A percentile compares a stretch with the other conserved stretches of the same genome.
These are phyloP conservation scores for Articulospora tetracladia DNA, from an alignment of 495 filamentous ascomycete genomes.

Conservation along the genomic window DNA sequence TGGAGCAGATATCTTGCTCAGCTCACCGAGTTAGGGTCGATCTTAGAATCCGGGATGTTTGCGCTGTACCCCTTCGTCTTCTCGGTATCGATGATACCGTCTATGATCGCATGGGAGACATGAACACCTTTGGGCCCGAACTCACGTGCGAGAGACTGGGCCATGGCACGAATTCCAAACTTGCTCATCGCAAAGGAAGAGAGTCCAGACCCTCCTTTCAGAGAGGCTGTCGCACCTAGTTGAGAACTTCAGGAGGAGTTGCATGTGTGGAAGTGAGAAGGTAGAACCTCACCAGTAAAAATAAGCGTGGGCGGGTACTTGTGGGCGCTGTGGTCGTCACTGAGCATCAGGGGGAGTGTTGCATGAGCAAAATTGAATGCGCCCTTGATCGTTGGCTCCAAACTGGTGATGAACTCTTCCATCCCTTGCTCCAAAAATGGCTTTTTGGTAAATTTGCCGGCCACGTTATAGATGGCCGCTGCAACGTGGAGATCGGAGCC, in stretches of 20 bases:
- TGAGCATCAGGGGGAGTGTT: too few relatives aligned
- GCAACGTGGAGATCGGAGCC: neutral
- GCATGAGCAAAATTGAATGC: too few relatives aligned
- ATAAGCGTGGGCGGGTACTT: too few relatives aligned
- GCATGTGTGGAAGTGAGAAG: too few relatives aligned
- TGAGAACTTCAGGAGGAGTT: too few relatives aligned
- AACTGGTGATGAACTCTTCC: constrained; percentile 4
- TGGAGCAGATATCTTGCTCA: neutral
- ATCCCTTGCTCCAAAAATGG: constrained; percentile 2
- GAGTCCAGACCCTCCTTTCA: constrained; percentile 58
- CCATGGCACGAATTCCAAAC: constrained; percentile 59
- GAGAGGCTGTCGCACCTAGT: constrained; percentile 67
- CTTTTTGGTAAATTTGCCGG: neutral
- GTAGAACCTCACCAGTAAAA: too few relatives aligned
- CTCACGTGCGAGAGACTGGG: constrained; percentile 62
- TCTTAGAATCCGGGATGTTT: constrained; percentile 52
- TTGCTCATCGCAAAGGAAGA: constrained; percentile 62
- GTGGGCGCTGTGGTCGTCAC: too few relatives aligned
- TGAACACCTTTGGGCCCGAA: constrained; percentile 72
- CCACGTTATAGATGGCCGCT: constrained; percentile 5
- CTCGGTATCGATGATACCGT: constrained; percentile 69
- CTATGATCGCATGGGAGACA: constrained; percentile 65
- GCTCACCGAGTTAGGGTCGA: constrained; percentile 39
- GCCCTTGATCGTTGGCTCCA: too few relatives aligned
- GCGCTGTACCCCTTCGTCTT: constrained; percentile 46